Evolutionary conservation across 2,329 filamentous ascomycete genomes (phyloP).

Genomic region (Epichloe uncinata): DNA sequence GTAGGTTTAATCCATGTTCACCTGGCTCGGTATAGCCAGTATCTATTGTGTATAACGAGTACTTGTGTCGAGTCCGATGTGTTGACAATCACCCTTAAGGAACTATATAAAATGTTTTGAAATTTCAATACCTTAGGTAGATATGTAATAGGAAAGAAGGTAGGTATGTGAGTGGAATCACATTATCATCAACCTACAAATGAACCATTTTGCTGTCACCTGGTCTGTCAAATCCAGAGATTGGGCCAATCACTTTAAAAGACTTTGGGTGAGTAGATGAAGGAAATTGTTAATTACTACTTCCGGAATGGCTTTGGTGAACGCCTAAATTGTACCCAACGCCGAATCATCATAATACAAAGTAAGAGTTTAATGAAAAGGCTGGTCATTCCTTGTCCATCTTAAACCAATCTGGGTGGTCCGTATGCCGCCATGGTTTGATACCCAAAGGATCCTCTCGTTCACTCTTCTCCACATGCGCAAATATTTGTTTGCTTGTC

Average conservation of each 20-base stretch:
- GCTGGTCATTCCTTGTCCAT: constrained; percentile 15
- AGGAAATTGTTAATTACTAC: neutral
- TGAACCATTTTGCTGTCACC: no score
- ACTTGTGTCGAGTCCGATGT: no score
- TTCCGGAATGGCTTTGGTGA: neutral
- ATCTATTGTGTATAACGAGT: no score
- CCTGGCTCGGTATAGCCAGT: no score
- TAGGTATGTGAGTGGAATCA: no score
- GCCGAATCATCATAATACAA: neutral
- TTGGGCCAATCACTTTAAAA: neutral
- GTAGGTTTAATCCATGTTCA: no score
- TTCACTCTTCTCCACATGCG: constrained; percentile 38
- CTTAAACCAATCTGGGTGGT: constrained; percentile 46
- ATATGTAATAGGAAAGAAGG: no score
- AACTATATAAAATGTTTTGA: no score
- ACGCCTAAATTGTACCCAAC: neutral
- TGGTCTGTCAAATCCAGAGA: neutral
- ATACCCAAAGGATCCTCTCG: constrained; percentile 42
- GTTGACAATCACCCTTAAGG: no score
- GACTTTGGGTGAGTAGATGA: neutral
- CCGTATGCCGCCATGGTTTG: constrained; percentile 43
- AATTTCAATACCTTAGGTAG: no score
- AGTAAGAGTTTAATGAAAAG: neutral
- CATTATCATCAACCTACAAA: no score
- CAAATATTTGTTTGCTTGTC: constrained; percentile 34